A percentile compares a stretch with the other conserved stretches of the same genome.
These are phyloP conservation scores for Omphalotus olearius DNA, from an alignment of 1,284 basidiomycete species.

Conservation along the genomic window DNA sequence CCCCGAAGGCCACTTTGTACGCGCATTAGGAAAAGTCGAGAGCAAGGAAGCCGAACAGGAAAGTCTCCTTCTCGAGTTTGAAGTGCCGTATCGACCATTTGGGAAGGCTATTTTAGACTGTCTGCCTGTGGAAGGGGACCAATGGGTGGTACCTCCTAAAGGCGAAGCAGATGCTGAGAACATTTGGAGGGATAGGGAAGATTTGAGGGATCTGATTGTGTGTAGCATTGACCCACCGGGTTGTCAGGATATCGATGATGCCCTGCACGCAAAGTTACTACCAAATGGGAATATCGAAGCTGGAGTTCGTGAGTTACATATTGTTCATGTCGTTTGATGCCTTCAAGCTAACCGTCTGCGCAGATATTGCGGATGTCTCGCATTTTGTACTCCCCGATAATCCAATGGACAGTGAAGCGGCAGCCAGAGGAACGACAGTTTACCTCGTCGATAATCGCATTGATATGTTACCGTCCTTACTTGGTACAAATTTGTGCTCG, in stretches of 20 bases:
- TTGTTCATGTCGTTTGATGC: background rate
- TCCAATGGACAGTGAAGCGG: slow-evolving; percentile 96
- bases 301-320: slow-evolving; percentile 82
- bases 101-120: slow-evolving; percentile 93
- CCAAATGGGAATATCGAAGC: slow-evolving; percentile 97
- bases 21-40: slow-evolving; percentile 87
- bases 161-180: slow-evolving; percentile 35
- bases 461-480: slow-evolving; percentile 93
- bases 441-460: slow-evolving; percentile 99
- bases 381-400: slow-evolving; percentile 94
- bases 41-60: slow-evolving; percentile 97
- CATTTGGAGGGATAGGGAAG: slow-evolving; percentile 85
- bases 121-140: slow-evolving; percentile 85
- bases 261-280: slow-evolving; percentile 87
- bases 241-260: slow-evolving; percentile 99
- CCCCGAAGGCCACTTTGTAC: slow-evolving; percentile 97
- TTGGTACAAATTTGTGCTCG: slow-evolving; percentile 97
- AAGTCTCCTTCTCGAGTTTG: slow-evolving; percentile 90
- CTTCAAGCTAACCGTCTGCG: background rate
- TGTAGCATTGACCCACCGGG: slow-evolving; percentile 98
- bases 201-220: slow-evolving; percentile 83
- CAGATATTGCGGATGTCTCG: slow-evolving; percentile 98
- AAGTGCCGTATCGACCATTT: slow-evolving; percentile 96
- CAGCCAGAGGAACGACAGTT: slow-evolving; percentile 93
- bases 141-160: slow-evolving; percentile 91